Conservation (phyloP, 306 rosid species). For the Mimosa bimucronata region DNA sequence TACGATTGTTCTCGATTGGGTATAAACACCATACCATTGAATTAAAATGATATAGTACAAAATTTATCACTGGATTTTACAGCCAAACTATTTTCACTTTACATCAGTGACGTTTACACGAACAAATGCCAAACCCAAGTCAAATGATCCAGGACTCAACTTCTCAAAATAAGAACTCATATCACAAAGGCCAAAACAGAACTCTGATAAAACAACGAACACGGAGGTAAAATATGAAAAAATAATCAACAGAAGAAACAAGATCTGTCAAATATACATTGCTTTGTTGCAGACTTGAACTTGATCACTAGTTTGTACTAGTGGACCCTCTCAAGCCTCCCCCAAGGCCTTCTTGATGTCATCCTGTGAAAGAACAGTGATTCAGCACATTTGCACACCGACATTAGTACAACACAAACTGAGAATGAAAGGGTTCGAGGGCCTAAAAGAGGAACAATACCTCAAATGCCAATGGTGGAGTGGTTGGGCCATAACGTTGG, state of each 20-base stretch:
- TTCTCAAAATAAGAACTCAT: constrained; percentile 18
- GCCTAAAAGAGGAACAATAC: constrained; percentile 42
- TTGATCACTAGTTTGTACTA: constrained; percentile 6
- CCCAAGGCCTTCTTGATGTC: constrained; percentile 85
- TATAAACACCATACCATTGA: background rate
- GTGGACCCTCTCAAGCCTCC: constrained; percentile 47
- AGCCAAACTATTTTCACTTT: constrained; percentile 1
- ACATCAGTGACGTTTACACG: constrained; percentile 12
- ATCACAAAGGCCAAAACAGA: constrained; percentile 24
- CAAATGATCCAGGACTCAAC: constrained; percentile 29
- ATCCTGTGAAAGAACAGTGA: constrained; percentile 45
- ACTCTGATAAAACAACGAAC: constrained; percentile 18
- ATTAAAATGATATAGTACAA: background rate
- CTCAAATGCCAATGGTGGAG: constrained; percentile 67
- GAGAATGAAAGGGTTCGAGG: background rate
- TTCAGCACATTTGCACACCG: background rate
- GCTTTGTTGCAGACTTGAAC: constrained; percentile 24
- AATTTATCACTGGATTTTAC: background rate
- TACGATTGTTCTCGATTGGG: background rate
- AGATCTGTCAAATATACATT: constrained; percentile 11
- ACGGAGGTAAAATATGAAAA: constrained; percentile 14
- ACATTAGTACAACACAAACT: background rate
- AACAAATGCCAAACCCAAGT: constrained; percentile 23
- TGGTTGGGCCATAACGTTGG: constrained; percentile 69
- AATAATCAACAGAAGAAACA: constrained; percentile 24